Conservation (phyloP, 768 basidiomycete genomes). For the Lyophyllum semitale region DNA sequence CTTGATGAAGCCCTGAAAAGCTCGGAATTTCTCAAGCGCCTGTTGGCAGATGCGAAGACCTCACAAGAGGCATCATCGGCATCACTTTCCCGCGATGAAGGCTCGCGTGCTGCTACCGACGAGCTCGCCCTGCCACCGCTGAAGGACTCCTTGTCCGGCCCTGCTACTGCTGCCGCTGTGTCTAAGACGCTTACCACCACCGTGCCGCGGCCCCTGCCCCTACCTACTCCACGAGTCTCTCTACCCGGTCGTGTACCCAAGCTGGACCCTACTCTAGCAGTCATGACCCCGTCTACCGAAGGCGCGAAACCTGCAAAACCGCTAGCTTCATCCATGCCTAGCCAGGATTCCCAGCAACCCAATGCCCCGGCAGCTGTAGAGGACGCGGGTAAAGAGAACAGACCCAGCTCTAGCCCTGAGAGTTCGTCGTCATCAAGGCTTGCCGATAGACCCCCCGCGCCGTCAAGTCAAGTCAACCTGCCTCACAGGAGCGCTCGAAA, state of each 20-base stretch:
- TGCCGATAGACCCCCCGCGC: neutral
- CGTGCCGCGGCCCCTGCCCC: neutral
- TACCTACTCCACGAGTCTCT: neutral
- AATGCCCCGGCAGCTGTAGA: neutral
- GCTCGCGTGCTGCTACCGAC: neutral
- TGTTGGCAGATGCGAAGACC: neutral
- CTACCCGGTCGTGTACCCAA: neutral
- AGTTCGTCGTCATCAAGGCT: neutral
- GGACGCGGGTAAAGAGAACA: neutral
- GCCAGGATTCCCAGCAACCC: neutral
- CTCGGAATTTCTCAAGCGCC: neutral
- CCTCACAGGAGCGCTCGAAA: slow-evolving; percentile 12
- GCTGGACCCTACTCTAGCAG: neutral
- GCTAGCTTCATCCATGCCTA: neutral
- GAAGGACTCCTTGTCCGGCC: neutral
- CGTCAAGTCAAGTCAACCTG: neutral
- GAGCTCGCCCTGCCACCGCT: neutral
- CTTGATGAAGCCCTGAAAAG: slow-evolving; percentile 6
- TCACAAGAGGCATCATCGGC: neutral
- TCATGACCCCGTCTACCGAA: neutral
- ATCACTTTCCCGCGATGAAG: neutral
- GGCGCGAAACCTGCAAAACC: neutral
- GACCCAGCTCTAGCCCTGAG: neutral
- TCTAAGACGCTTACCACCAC: neutral
- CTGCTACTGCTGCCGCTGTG: neutral